Evolutionary conservation across 495 filamentous ascomycete genomes (phyloP).

Genomic region (Penicillium canescens): DNA sequence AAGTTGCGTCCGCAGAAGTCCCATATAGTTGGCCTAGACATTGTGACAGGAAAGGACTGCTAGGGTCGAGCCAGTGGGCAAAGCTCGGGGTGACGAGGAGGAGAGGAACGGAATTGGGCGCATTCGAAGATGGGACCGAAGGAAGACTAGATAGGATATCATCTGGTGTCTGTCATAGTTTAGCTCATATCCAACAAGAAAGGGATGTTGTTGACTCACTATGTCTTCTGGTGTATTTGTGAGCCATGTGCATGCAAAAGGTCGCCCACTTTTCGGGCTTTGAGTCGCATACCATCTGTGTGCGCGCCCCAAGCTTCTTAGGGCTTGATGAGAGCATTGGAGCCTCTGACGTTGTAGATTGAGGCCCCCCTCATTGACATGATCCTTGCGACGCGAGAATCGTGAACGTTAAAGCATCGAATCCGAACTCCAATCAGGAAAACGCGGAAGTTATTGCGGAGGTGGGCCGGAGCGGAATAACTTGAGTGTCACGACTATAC

Average conservation of each 20-base stretch:
- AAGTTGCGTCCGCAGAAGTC: neutral
- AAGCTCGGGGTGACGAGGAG: slow-evolving; percentile 43
- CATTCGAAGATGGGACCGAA: slow-evolving; percentile 8
- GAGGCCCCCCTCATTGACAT: slow-evolving; percentile 19
- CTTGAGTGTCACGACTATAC: neutral
- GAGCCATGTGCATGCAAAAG: slow-evolving; percentile 40
- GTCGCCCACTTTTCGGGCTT: slow-evolving; percentile 4
- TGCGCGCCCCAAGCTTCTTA: neutral
- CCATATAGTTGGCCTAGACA: slow-evolving; percentile 29
- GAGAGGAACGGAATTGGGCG: slow-evolving; percentile 24
- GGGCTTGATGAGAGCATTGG: slow-evolving; percentile 9
- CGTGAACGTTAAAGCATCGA: slow-evolving; percentile 25
- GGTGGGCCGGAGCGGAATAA: slow-evolving; percentile 15
- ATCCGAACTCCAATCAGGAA: neutral
- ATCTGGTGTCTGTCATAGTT: slow-evolving; percentile 28
- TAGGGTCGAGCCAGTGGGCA: slow-evolving; percentile 38
- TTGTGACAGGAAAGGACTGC: slow-evolving; percentile 30
- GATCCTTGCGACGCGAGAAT: slow-evolving; percentile 10
- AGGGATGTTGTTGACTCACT: slow-evolving; percentile 19
- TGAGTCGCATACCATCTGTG: slow-evolving; percentile 25
- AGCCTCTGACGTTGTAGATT: slow-evolving; percentile 4
- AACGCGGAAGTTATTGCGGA: slow-evolving; percentile 9
- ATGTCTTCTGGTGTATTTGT: slow-evolving; percentile 36
- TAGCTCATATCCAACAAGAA: slow-evolving; percentile 2
- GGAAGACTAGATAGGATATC: slow-evolving; percentile 35